A percentile compares a stretch with the other conserved stretches of the same genome.
Evolutionary conservation across 176 grass and related monocot genomes (phyloP).

Genomic region (Juncus inflexus): DNA sequence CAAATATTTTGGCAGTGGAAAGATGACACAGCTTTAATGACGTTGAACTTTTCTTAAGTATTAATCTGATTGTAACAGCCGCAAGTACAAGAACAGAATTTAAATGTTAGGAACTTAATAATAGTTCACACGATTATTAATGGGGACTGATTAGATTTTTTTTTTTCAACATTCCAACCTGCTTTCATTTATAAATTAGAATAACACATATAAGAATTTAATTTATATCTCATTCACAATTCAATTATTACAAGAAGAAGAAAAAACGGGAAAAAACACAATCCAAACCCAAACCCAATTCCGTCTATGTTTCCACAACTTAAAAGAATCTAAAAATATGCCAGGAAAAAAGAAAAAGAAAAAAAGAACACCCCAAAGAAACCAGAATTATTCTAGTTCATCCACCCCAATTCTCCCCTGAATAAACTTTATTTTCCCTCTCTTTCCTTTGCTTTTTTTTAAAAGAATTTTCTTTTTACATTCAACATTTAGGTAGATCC

Average conservation of each 20-base stretch:
- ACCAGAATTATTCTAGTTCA: constrained; percentile 9
- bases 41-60: constrained; percentile 6
- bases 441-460: constrained; percentile 24
- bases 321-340: constrained; percentile 20
- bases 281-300: constrained; percentile 18
- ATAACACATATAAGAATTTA: not conserved
- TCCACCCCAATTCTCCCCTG: not conserved
- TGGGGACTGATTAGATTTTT: too few relatives aligned
- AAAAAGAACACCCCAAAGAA: constrained; percentile 32
- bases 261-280: constrained; percentile 31
- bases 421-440: constrained; percentile 16
- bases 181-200: too few relatives aligned
- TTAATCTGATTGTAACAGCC: too few relatives aligned
- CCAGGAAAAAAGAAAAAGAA: constrained; percentile 31
- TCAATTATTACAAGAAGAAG: constrained; percentile 24
- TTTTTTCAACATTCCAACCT: too few relatives aligned
- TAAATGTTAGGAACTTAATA: too few relatives aligned
- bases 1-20: not conserved
- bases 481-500: constrained; percentile 62
- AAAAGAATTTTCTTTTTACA: not conserved
- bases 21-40: not conserved
- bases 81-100: constrained; percentile 14
- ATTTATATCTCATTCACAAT: constrained; percentile 27
- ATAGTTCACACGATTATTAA: too few relatives aligned
- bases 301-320: constrained; percentile 31